These are phyloP conservation scores for Candida maesae DNA, from an alignment of 805 yeast species.

Conservation along the genomic window DNA sequence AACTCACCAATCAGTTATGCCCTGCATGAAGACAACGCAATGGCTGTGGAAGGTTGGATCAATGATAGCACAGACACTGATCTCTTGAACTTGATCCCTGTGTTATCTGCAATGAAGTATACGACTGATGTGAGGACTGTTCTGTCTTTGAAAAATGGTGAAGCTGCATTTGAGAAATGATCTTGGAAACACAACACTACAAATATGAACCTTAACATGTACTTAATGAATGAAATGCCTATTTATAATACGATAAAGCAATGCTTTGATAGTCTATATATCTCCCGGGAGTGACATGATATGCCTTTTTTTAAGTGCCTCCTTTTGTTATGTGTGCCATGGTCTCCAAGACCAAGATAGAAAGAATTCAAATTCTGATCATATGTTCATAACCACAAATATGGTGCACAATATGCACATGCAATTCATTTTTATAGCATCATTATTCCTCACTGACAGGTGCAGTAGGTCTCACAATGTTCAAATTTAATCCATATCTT, in stretches of 20 bases:
- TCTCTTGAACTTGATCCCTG: slow-evolving; percentile 74
- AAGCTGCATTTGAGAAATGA: slow-evolving; percentile 46
- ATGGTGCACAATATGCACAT: too few relatives aligned
- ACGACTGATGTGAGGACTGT: slow-evolving; percentile 82
- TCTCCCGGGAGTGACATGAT: too few relatives aligned
- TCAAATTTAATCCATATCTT: slow-evolving; percentile 46
- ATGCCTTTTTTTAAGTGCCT: too few relatives aligned
- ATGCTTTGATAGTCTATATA: too few relatives aligned
- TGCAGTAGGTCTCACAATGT: slow-evolving; percentile 57
- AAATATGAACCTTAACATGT: too few relatives aligned
- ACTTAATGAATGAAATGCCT: slow-evolving; percentile 3
- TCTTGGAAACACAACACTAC: too few relatives aligned
- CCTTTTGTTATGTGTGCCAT: background rate
- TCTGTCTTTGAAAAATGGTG: slow-evolving; percentile 72
- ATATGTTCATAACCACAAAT: too few relatives aligned
- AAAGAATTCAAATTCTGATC: too few relatives aligned
- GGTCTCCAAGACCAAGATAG: too few relatives aligned
- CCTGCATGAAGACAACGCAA: slow-evolving; percentile 80
- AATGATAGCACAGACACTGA: slow-evolving; percentile 92
- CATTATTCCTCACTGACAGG: background rate
- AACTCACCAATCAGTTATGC: slow-evolving; percentile 91
- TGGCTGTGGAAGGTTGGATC: slow-evolving; percentile 96
- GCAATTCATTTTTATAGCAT: background rate
- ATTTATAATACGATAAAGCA: too few relatives aligned
- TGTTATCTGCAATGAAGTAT: slow-evolving; percentile 69